Percentiles rank a stretch among this genome's conserved stretches.
phyloP scores from a whole-genome alignment of 225 moss, liverwort and hornwort genomes.

The Asterella californica region DNA sequence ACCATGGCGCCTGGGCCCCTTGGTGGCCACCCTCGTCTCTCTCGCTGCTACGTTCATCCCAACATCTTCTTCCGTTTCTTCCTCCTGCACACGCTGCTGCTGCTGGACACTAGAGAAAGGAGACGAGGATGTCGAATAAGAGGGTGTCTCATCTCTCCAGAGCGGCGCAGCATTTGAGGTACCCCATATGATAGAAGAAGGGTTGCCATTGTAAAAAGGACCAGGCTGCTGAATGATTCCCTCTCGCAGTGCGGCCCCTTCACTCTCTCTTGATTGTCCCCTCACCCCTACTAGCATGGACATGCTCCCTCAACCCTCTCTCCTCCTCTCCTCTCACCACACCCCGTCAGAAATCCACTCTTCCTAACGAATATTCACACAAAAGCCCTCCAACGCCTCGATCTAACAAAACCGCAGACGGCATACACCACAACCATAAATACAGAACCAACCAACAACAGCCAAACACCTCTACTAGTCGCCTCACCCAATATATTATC shows the following conservation, averaged over 20 bases:
- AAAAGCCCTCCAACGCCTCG: conserved; percentile 9
- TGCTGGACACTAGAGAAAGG: conserved; percentile 26
- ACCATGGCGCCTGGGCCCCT: conserved; percentile 34
- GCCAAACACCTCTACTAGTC: neutral
- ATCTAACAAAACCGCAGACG: conserved; percentile 13
- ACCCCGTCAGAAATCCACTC: conserved; percentile 10
- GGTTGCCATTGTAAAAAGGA: conserved; percentile 53
- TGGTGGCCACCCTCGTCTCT: conserved; percentile 24
- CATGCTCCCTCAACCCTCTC: conserved; percentile 25
- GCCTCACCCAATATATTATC: conserved; percentile 7
- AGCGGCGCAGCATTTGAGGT: conserved; percentile 32
- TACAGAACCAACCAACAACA: conserved; percentile 1
- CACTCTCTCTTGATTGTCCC: conserved; percentile 47
- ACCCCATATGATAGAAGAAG: conserved; percentile 51
- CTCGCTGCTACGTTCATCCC: conserved; percentile 26
- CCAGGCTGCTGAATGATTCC: conserved; percentile 51
- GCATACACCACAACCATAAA: conserved; percentile 9
- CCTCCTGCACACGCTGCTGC: conserved; percentile 30
- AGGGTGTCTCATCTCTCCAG: conserved; percentile 42
- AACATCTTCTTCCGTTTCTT: conserved; percentile 41
- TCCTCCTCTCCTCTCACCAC: neutral
- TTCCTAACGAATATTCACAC: conserved; percentile 6
- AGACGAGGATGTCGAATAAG: conserved; percentile 21
- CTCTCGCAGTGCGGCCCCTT: conserved; percentile 40
- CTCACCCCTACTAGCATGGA: conserved; percentile 52